Conservation (phyloP, 1,284 basidiomycete genomes). For the Marasmius sp. region DNA sequence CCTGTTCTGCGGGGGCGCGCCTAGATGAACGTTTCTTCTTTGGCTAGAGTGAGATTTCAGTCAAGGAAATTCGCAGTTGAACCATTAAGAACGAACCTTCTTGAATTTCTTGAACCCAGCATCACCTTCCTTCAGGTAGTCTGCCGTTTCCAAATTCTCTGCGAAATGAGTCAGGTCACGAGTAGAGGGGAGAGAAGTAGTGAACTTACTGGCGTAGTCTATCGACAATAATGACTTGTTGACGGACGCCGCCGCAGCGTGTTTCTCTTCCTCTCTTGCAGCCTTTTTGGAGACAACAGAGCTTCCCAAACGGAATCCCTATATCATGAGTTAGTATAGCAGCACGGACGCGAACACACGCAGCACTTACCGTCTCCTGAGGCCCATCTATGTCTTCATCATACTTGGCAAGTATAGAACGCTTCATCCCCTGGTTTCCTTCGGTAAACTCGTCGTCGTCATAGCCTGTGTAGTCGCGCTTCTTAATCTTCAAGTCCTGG, state of each 20-base stretch:
- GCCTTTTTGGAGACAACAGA: slow-evolving; percentile 41
- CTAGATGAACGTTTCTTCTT: slow-evolving; percentile 88
- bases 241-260: slow-evolving; percentile 60
- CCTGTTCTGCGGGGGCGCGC: slow-evolving; percentile 64
- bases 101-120: slow-evolving; percentile 93
- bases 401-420: slow-evolving; percentile 90
- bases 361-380: slow-evolving; percentile 56
- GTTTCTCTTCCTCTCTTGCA: slow-evolving; percentile 46
- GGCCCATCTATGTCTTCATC: slow-evolving; percentile 83
- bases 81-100: slow-evolving; percentile 21
- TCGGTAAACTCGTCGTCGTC: slow-evolving; percentile 92
- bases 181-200: slow-evolving; percentile 10
- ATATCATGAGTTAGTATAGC: background rate
- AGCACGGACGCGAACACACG: background rate
- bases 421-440: slow-evolving; percentile 75
- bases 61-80: background rate
- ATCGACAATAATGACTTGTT: slow-evolving; percentile 85
- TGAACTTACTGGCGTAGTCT: slow-evolving; percentile 82
- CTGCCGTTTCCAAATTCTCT: slow-evolving; percentile 87
- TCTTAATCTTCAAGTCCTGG: slow-evolving; percentile 86
- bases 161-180: slow-evolving; percentile 8
- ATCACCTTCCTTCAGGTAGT: slow-evolving; percentile 92
- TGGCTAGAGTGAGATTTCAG: slow-evolving; percentile 48
- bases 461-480: slow-evolving; percentile 89
- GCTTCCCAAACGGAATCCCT: slow-evolving; percentile 83